Evolutionary conservation across 768 basidiomycete genomes (phyloP).

Genomic region (Symmetrospora coprosmae): DNA sequence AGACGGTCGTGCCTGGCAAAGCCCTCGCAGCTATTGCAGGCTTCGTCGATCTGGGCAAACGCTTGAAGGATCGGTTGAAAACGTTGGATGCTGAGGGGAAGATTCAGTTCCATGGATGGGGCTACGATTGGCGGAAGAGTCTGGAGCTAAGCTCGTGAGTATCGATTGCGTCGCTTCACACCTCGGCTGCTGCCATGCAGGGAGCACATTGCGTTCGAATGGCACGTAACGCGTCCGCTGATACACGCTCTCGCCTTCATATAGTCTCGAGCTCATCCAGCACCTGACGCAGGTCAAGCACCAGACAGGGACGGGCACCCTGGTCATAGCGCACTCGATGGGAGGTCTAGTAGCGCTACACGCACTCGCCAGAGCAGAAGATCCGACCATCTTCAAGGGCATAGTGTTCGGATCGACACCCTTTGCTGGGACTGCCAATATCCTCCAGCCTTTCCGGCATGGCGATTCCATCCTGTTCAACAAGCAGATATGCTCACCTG

Average conservation of each 20-base stretch:
- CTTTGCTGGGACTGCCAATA: constrained; percentile 26
- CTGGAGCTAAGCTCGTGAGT: constrained; percentile 22
- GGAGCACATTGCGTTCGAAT: too few relatives aligned
- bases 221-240: too few relatives aligned
- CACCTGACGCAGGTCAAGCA: background rate
- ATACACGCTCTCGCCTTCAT: too few relatives aligned
- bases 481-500: constrained; percentile 17
- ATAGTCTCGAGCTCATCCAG: background rate
- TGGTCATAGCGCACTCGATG: constrained; percentile 24
- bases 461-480: constrained; percentile 12
- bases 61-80: constrained; percentile 15
- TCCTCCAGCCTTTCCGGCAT: constrained; percentile 22
- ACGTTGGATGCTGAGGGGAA: background rate
- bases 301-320: background rate
- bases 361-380: constrained; percentile 15
- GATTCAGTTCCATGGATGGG: constrained; percentile 23
- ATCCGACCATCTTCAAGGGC: constrained; percentile 27
- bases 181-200: too few relatives aligned
- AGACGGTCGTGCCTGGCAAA: constrained; percentile 24
- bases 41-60: constrained; percentile 27
- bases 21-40: constrained; percentile 21
- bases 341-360: constrained; percentile 30
- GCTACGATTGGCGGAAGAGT: constrained; percentile 29
- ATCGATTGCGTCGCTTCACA: background rate
- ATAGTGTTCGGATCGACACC: constrained; percentile 27